Conservation (phyloP, 1,139 yeast species). For the Kodamaea fungicola region DNA sequence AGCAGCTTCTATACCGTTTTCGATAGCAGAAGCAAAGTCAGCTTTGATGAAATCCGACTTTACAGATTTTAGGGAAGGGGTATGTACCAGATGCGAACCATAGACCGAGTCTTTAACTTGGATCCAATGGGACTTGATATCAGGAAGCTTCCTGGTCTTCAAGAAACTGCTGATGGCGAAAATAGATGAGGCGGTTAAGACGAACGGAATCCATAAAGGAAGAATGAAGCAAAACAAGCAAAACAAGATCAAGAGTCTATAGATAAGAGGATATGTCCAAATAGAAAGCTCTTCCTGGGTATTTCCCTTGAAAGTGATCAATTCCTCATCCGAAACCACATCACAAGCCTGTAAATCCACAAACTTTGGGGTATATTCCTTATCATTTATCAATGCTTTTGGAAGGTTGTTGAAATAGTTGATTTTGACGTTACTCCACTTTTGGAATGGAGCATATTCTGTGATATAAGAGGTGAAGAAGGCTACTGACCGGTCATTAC, state of each 20-base stretch:
- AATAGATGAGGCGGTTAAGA: conserved; percentile 38
- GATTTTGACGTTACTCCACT: conserved; percentile 37
- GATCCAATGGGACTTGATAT: conserved; percentile 31
- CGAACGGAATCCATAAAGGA: conserved; percentile 54
- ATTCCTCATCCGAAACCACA: conserved; percentile 13
- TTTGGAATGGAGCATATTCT: conserved; percentile 47
- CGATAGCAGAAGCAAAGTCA: conserved; percentile 35
- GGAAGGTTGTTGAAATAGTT: conserved; percentile 39
- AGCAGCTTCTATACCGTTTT: conserved; percentile 34
- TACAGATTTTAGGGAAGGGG: too few species aligned
- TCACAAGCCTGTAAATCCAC: conserved; percentile 46
- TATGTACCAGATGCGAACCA: conserved; percentile 15
- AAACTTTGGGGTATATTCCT: conserved; percentile 47
- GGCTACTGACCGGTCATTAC: conserved; percentile 65
- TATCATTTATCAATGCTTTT: conserved; percentile 28
- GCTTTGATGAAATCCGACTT: conserved; percentile 22
- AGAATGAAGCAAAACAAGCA: conserved; percentile 21
- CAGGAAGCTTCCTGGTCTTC: conserved; percentile 29
- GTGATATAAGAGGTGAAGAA: conserved; percentile 54
- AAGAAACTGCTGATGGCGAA: conserved; percentile 37
- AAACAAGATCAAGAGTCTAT: conserved; percentile 30
- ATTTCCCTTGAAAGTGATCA: conserved; percentile 21
- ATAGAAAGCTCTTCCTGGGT: conserved; percentile 40
- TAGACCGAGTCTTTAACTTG: conserved; percentile 32
- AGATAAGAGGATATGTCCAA: conserved; percentile 25